Evolutionary conservation across 2,329 filamentous ascomycete species (phyloP).

Genomic region (Colletotrichum melonis): DNA sequence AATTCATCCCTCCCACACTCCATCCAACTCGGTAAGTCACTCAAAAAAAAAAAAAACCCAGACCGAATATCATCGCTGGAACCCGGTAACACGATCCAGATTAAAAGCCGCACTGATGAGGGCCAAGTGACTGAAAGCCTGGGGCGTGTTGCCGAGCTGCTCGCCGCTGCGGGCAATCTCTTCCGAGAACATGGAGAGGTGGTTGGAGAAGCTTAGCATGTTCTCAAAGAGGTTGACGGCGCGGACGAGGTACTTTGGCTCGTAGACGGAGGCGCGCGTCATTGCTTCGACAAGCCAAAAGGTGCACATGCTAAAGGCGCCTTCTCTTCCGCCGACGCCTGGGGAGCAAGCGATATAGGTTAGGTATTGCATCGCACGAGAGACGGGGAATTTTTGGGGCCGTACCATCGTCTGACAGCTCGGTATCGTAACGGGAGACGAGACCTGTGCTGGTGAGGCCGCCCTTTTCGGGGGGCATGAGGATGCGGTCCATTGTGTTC

Average conservation of each 20-base stretch:
- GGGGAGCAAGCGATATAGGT: neutral
- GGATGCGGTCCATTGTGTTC: conserved; percentile 77
- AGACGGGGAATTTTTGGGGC: neutral
- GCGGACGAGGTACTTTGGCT: conserved; percentile 70
- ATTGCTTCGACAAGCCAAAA: conserved; percentile 87
- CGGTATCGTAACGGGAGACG: conserved; percentile 80
- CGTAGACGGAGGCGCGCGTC: conserved; percentile 74
- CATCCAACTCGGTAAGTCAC: too few species aligned
- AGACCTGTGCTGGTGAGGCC: conserved; percentile 80
- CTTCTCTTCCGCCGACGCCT: conserved; percentile 80
- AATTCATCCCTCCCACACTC: too few species aligned
- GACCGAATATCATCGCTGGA: conserved; percentile 23
- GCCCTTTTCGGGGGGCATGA: conserved; percentile 78
- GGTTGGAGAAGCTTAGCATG: conserved; percentile 81
- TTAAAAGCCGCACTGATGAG: conserved; percentile 84
- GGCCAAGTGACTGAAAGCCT: conserved; percentile 82
- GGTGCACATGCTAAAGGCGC: conserved; percentile 84
- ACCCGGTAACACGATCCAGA: conserved; percentile 65
- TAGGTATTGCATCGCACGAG: neutral
- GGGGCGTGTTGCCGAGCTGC: conserved; percentile 83
- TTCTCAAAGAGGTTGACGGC: conserved; percentile 81
- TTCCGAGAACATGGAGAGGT: conserved; percentile 82
- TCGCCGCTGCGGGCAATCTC: conserved; percentile 81
- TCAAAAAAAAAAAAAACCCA: too few species aligned
- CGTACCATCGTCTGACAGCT: conserved; percentile 75